Base-by-base conservation (phyloP, 169 alveolate genomes). In the Besnoitia besnoiti region DNA sequence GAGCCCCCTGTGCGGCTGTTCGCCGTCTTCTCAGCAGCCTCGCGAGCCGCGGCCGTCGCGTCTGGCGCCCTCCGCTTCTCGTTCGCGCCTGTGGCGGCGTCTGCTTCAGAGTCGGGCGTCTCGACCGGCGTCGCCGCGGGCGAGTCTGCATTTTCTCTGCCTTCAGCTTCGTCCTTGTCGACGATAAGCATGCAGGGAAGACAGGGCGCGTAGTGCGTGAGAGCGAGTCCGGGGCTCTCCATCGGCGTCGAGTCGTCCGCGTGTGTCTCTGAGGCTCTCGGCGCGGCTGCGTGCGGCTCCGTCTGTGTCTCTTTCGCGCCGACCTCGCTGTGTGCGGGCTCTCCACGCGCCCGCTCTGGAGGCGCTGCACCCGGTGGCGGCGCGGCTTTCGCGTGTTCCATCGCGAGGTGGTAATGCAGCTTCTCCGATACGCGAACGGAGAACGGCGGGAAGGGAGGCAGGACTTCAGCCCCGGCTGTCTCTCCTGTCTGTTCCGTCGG, bases 151-250 rank as follows among this genome's bases (percentile, higher is more conserved):
- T 35, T 19, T n/a, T n/a, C n/a, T n/a, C n/a, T n/a, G n/a, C n/a
- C n/a, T 8, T 30, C 55, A 85, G 27, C 59, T 73, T n/a, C 19
- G 42, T 24, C 14, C 37, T 3, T 5, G 91, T 1, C 1, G 14
- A 51, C 40, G 21, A 27, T 39, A 27, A 89, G 61, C 67, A 89
- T 49, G 73, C 85, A 89, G 12, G 92, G 92, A 10, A 89, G 67
- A 49, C 87, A 89, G 10, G 92, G 92, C 27, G 92, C 67, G 76
- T 89, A 89, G 49, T 89, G 92, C 16, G 92, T 89, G 42, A 89
- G 67, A 47, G 85, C 79, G 19, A 89, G 85, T 10, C 92, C 92
- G 0, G 92, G 92, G 40, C 88, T 73, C 44, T 85, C 91, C 40
- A 46, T 40, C 0, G 91, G 80, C 40, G 7, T 8, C 33, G 35